A percentile compares a stretch with the other conserved stretches of the same genome.
Evolutionary conservation across 371 early-diverging fungal species (phyloP).

Genomic region (Smittium mucronatum): DNA sequence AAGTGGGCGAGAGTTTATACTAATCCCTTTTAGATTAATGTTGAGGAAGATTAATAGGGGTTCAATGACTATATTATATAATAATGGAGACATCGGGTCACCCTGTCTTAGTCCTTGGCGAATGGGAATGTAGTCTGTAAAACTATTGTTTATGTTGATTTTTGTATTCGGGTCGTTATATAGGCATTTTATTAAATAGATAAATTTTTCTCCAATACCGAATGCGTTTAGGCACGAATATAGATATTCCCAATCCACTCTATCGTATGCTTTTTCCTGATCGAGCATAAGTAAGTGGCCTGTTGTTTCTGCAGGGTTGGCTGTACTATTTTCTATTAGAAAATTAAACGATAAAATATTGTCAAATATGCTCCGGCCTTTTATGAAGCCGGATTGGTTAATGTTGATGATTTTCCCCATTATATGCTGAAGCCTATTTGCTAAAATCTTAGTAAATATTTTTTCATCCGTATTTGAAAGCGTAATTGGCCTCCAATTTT

Average conservation of each 20-base stretch:
- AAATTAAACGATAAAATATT: constrained; percentile 7
- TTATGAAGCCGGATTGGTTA: neutral
- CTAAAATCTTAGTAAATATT: constrained; percentile 11
- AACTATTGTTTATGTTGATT: neutral
- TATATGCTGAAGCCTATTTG: constrained; percentile 4
- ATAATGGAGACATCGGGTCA: constrained; percentile 15
- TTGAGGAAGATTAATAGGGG: constrained; percentile 12
- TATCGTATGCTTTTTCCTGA: constrained; percentile 10
- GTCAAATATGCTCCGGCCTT: constrained; percentile 5
- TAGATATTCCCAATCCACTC: constrained; percentile 3
- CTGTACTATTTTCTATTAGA: neutral
- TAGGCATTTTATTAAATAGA: neutral
- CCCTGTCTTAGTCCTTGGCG: constrained; percentile 13
- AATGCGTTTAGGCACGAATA: constrained; percentile 1
- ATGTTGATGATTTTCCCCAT: neutral
- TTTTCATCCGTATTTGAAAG: constrained; percentile 15
- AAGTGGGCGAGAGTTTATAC: neutral
- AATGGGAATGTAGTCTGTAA: constrained; percentile 2
- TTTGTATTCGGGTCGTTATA: neutral
- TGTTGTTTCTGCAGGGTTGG: too few species aligned
- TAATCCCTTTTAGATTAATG: neutral
- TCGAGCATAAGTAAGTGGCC: constrained; percentile 8
- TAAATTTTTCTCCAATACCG: neutral
- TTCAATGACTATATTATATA: constrained; percentile 15
- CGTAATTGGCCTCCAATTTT: constrained; percentile 16